phyloP scores from a whole-genome alignment of 768 basidiomycete species.

The Agrocybe praecox region DNA sequence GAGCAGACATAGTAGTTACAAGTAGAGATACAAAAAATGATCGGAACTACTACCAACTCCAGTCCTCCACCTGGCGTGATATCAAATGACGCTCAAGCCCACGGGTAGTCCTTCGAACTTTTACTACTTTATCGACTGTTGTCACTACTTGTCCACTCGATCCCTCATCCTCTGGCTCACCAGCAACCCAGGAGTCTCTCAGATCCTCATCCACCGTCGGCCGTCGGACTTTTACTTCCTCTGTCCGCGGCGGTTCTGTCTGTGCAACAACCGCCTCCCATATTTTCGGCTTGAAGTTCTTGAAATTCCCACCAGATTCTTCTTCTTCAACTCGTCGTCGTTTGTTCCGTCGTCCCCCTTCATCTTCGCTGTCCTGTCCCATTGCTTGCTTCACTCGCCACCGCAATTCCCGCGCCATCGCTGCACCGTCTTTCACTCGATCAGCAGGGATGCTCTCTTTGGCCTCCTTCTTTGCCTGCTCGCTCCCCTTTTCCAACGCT shows the following conservation, averaged over 20 bases:
- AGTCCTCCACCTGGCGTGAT: slow-evolving; percentile 68
- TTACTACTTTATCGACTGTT: slow-evolving; percentile 51
- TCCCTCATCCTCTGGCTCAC: background rate
- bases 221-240: background rate
- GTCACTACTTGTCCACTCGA: slow-evolving; percentile 5
- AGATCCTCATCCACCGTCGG: slow-evolving; percentile 37
- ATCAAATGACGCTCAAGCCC: slow-evolving; percentile 74
- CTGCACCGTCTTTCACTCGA: slow-evolving; percentile 79
- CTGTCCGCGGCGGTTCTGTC: slow-evolving; percentile 40
- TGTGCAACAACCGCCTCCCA: slow-evolving; percentile 61
- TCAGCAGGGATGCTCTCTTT: slow-evolving; percentile 83
- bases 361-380: slow-evolving; percentile 71
- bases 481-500: slow-evolving; percentile 69
- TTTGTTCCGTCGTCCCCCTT: slow-evolving; percentile 46
- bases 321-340: slow-evolving; percentile 43
- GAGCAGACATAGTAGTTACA: slow-evolving; percentile 27
- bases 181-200: slow-evolving; percentile 31
- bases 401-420: slow-evolving; percentile 79
- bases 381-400: slow-evolving; percentile 75
- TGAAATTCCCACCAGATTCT: slow-evolving; percentile 41
- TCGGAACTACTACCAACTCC: slow-evolving; percentile 50
- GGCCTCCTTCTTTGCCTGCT: slow-evolving; percentile 72
- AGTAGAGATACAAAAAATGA: slow-evolving; percentile 1
- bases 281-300: slow-evolving; percentile 65
- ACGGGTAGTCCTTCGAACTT: slow-evolving; percentile 54